Base-by-base conservation (phyloP, 139 green algal genomes). In the Tetraselmis striata region DNA sequence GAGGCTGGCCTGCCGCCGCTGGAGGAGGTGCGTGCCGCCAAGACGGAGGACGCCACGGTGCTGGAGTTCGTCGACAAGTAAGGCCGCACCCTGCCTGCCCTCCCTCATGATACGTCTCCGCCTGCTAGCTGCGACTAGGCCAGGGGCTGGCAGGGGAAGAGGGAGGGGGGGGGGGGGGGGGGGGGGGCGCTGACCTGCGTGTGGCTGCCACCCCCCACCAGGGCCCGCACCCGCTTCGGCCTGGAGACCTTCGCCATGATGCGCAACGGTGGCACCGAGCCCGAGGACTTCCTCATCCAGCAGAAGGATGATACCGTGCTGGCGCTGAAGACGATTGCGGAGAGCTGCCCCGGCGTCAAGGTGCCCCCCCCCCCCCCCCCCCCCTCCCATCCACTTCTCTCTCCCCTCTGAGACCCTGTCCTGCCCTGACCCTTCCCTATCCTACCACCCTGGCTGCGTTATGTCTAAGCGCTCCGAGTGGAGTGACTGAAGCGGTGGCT, bases 271-370 rank as follows among this genome's bases (percentile, higher is more conserved):
- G 77, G 29, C 26, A 80, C 11, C 45, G 45, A 67, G 45, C 45
- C 45, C 18, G 45, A 80, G 11, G 77, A 80, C 77, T 59, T 80
- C 77, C 77, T 80, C 29, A 80, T 32, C 29, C 77, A 59, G 26
- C 77, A 80, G 28, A 80, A 80, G 77, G 77, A 80, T 32, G 77
- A 80, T 2, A 80, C 77, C 28, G 77, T 80, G 28, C 29, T 59
- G n/a, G 77, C 77, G 77, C 77, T 80, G 28, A 28, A 31, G 29
- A 32, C 27, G 28, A n/a, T 32, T 18, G 77, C 77, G 2, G 2
- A 32, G 26, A 31, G 29, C 23, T 80, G 77, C 77, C n/a, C 26
- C 29, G 32, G 45, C 45, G 45, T 67, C 45, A 67, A 67, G 45
- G 45, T 67, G 18, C 5, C 11, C 31, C 77, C 22, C 5, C 45